Evolutionary conservation across 1,284 basidiomycete genomes (phyloP).

Genomic region (Rhodotorula sp.): DNA sequence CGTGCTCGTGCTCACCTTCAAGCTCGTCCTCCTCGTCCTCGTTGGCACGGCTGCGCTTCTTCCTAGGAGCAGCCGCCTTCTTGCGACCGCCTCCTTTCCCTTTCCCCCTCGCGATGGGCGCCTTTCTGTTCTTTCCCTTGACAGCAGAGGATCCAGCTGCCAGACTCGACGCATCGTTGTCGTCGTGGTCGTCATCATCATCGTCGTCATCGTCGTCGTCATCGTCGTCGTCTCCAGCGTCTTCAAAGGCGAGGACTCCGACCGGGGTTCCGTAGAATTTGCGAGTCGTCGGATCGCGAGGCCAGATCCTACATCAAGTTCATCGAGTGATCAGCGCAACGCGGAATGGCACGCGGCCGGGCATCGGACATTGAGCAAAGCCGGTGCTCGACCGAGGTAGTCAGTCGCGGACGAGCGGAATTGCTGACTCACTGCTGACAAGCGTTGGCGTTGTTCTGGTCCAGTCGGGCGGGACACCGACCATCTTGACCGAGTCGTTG

Average conservation of each 20-base stretch:
- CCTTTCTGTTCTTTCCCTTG: conserved; percentile 16
- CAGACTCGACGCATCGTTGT: conserved; percentile 13
- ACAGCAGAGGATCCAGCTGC: background rate
- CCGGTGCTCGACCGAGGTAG: background rate
- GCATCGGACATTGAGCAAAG: conserved; percentile 32
- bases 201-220: conserved; percentile 23
- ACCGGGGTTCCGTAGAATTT: conserved; percentile 29
- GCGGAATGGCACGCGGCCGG: too few relatives aligned
- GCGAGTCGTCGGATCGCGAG: background rate
- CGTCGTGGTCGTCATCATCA: conserved; percentile 15
- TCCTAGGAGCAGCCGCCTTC: background rate
- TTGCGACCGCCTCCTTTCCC: background rate
- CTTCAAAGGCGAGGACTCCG: conserved; percentile 51
- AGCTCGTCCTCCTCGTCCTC: conserved; percentile 34
- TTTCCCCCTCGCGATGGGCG: background rate
- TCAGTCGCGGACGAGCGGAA: background rate
- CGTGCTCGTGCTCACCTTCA: background rate
- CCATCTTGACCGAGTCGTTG: conserved; percentile 15
- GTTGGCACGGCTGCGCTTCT: conserved; percentile 12
- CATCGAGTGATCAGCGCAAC: too few relatives aligned
- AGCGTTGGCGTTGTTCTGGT: conserved; percentile 42
- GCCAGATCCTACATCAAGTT: conserved; percentile 19
- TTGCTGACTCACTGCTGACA: conserved; percentile 24
- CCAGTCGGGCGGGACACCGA: conserved; percentile 23
- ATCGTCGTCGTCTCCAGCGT: conserved; percentile 47